Conservation (phyloP, 768 basidiomycete genomes). For the Serendipita sp. region DNA sequence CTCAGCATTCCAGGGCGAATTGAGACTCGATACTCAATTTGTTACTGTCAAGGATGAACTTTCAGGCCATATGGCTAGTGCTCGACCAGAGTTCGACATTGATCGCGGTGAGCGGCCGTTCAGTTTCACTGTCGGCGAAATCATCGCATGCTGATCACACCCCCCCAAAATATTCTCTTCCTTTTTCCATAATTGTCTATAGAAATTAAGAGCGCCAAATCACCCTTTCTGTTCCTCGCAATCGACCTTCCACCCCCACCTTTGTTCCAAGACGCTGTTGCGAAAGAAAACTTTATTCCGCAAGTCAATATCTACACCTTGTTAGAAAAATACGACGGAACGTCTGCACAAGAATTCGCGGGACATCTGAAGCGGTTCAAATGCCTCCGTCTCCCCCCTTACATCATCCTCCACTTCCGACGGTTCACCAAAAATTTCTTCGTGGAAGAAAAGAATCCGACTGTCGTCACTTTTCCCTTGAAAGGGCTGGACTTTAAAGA, state of each 20-base stretch:
- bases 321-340: conserved; percentile 86
- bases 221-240: conserved; percentile 91
- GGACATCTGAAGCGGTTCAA: conserved; percentile 81
- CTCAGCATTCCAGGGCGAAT: conserved; percentile 84
- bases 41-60: conserved; percentile 69
- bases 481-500: conserved; percentile 83
- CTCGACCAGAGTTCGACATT: conserved; percentile 85
- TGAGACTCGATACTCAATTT: conserved; percentile 85
- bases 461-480: conserved; percentile 93
- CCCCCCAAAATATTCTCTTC: neutral
- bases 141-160: neutral
- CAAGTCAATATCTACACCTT: conserved; percentile 87
- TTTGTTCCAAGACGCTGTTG: conserved; percentile 85
- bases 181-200: neutral
- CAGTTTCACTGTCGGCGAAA: neutral
- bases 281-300: conserved; percentile 94
- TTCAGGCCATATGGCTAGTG: conserved; percentile 32
- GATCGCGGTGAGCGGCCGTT: conserved; percentile 53
- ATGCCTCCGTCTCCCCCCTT: conserved; percentile 74
- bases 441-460: conserved; percentile 97
- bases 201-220: conserved; percentile 75
- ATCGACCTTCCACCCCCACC: conserved; percentile 96
- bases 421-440: conserved; percentile 93
- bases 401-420: conserved; percentile 89
- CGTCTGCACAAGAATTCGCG: conserved; percentile 76